phyloP scores from a whole-genome alignment of 2,329 filamentous ascomycete genomes.

The Diaporthe sp. region DNA sequence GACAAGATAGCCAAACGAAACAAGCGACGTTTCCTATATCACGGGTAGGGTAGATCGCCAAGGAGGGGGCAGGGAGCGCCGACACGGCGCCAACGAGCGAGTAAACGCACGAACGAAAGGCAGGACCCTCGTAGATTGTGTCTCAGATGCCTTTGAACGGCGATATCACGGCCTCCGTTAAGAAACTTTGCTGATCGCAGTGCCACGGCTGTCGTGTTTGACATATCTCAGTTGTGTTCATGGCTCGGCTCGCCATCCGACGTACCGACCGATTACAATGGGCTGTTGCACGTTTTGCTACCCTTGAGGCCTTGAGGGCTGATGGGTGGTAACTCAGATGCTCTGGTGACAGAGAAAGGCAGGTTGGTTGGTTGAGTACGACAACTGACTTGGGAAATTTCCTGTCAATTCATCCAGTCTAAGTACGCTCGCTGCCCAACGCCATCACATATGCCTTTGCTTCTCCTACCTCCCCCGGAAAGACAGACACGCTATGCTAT shows the following conservation, averaged over 20 bases:
- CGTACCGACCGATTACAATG: neutral
- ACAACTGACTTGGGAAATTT: neutral
- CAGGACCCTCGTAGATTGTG: neutral
- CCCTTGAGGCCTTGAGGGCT: neutral
- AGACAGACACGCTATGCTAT: slow-evolving; percentile 28
- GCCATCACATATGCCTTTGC: slow-evolving; percentile 4
- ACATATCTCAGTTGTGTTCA: slow-evolving; percentile 31
- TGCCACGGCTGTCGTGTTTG: slow-evolving; percentile 19
- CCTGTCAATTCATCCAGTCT: neutral
- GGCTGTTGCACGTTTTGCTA: neutral
- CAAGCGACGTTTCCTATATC: slow-evolving; percentile 19
- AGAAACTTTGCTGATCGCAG: slow-evolving; percentile 19
- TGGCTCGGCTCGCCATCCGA: slow-evolving; percentile 31
- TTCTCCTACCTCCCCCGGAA: neutral
- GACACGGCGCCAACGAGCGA: slow-evolving; percentile 2
- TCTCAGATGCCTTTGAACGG: slow-evolving; percentile 15
- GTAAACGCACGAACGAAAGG: slow-evolving; percentile 1
- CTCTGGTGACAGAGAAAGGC: neutral
- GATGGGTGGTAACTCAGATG: neutral
- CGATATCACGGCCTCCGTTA: slow-evolving; percentile 3
- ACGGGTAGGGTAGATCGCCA: slow-evolving; percentile 27
- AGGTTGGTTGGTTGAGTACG: neutral
- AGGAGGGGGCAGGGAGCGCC: neutral
- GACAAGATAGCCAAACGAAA: slow-evolving; percentile 25
- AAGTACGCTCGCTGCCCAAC: slow-evolving; percentile 25